Percentiles rank a stretch among this genome's conserved stretches.
phyloP scores from a whole-genome alignment of 805 yeast genomes.

The Wickerhamomyces tratensis region DNA sequence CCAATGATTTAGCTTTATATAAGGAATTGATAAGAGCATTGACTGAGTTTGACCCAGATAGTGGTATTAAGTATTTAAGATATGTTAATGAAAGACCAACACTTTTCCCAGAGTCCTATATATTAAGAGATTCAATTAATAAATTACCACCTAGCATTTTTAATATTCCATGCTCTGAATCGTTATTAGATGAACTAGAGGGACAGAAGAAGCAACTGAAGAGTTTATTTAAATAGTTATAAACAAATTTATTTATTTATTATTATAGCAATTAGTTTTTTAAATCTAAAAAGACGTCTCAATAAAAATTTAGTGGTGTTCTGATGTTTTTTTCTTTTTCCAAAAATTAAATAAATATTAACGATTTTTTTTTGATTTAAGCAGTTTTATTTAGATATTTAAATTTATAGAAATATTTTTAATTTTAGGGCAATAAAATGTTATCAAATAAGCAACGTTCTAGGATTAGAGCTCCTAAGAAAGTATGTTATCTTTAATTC shows the following conservation, averaged over 20 bases:
- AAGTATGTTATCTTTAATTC: slow-evolving; percentile 13
- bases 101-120: not conserved
- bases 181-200: not conserved
- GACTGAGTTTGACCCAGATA: not conserved
- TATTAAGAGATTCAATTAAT: not conserved
- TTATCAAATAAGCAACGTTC: not conserved
- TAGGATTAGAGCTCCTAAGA: slow-evolving; percentile 54
- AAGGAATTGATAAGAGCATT: not conserved
- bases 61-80: not conserved
- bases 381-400: no score
- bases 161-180: no score
- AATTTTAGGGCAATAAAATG: not conserved
- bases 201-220: no score
- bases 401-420: no score
- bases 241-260: no score
- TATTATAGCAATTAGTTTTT: no score
- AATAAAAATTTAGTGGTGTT: not conserved
- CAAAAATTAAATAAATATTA: no score
- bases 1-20: not conserved
- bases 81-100: not conserved
- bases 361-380: no score
- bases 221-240: no score
- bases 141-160: no score
- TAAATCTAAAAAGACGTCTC: no score
- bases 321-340: no score